These are phyloP conservation scores for Sistotremastrum niveocremeum DNA, from an alignment of 768 basidiomycete genomes.

Conservation along the genomic window DNA sequence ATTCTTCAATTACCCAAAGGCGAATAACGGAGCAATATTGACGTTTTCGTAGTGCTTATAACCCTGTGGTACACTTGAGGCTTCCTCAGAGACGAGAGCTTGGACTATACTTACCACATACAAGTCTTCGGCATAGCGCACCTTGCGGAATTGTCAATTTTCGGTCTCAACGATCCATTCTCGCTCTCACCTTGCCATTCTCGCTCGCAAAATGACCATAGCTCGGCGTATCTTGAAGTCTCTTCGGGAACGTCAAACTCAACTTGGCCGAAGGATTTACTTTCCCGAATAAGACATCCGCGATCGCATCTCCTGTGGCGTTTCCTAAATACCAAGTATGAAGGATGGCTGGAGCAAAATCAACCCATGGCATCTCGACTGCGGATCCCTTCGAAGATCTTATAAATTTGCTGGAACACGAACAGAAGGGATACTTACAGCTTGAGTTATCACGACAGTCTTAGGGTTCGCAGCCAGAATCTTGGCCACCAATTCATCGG, in stretches of 20 bases:
- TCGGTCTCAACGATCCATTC: constrained; percentile 15
- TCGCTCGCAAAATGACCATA: constrained; percentile 58
- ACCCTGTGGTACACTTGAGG: constrained; percentile 27
- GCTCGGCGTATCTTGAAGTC: constrained; percentile 39
- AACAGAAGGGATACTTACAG: constrained; percentile 18
- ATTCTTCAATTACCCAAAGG: constrained; percentile 27
- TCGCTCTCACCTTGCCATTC: constrained; percentile 36
- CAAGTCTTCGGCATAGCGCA: constrained; percentile 16
- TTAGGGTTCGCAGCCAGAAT: constrained; percentile 39
- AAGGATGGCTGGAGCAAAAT: constrained; percentile 15
- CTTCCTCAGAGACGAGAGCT: background rate
- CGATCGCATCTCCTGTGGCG: constrained; percentile 41
- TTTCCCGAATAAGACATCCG: constrained; percentile 47
- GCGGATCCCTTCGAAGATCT: constrained; percentile 38
- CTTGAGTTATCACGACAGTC: constrained; percentile 44
- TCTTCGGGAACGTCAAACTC: constrained; percentile 40
- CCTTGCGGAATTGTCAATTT: constrained; percentile 35
- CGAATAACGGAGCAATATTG: constrained; percentile 32
- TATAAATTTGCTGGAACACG: background rate
- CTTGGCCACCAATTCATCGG: constrained; percentile 35
- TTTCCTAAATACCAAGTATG: constrained; percentile 23
- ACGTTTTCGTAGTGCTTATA: constrained; percentile 38
- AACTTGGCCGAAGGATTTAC: constrained; percentile 47
- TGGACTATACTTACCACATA: constrained; percentile 12
- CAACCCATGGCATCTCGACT: constrained; percentile 43